These are phyloP conservation scores for Lactarius evosmus DNA, from an alignment of 768 basidiomycete species.

Conservation along the genomic window DNA sequence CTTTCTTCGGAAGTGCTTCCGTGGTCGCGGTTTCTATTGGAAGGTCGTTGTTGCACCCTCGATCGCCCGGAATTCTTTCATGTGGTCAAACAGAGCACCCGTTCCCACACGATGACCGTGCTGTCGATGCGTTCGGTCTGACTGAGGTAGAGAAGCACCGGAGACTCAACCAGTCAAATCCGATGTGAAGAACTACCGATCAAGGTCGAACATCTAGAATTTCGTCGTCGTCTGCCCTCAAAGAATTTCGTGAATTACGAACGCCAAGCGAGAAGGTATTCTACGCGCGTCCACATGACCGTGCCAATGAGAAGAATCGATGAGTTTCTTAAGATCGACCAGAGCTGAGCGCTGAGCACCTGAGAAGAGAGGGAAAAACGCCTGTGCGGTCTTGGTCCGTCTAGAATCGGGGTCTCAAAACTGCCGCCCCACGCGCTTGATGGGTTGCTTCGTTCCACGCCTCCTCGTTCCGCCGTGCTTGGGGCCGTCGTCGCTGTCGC, in stretches of 20 bases:
- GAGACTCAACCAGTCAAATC: conserved; percentile 11
- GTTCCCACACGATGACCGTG: conserved; percentile 9
- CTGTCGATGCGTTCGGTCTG: conserved; percentile 9
- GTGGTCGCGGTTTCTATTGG: conserved; percentile 8
- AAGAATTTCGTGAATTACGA: conserved; percentile 6
- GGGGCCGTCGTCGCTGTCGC: conserved; percentile 55
- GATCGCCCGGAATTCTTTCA: conserved; percentile 5
- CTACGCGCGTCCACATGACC: conserved; percentile 9
- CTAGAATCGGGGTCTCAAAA: conserved; percentile 46
- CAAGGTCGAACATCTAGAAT: conserved; percentile 11
- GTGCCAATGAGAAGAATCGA: neutral
- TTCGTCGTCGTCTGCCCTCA: neutral
- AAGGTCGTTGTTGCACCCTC: conserved; percentile 10
- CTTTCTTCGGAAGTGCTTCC: conserved; percentile 12
- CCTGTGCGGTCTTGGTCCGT: neutral
- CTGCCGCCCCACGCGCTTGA: conserved; percentile 71
- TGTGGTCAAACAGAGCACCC: conserved; percentile 12
- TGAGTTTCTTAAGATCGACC: neutral
- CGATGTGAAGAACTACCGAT: conserved; percentile 19
- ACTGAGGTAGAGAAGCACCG: conserved; percentile 21
- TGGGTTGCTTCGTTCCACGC: conserved; percentile 64
- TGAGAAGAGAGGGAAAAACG: neutral
- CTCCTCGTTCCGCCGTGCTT: conserved; percentile 42
- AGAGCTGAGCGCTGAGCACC: neutral
- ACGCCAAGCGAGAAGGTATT: conserved; percentile 6